These are phyloP conservation scores for Penicillium concentricum DNA, from an alignment of 2,329 filamentous ascomycete genomes.

Conservation along the genomic window DNA sequence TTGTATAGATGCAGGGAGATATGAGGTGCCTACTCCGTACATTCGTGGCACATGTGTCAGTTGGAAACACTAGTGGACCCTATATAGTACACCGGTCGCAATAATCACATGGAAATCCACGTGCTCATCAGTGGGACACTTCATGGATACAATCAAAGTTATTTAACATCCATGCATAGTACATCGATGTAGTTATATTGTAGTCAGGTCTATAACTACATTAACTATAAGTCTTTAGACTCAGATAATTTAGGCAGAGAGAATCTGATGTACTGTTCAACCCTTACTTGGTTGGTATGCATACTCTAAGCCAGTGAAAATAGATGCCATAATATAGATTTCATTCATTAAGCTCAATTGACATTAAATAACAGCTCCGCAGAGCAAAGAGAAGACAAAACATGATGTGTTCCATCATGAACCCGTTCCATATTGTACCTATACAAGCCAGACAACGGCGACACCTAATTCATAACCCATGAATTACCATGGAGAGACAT, in stretches of 20 bases:
- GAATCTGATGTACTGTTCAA: neutral
- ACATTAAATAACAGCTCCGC: conserved; percentile 18
- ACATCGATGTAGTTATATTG: neutral
- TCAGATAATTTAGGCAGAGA: neutral
- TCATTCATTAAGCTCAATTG: conserved; percentile 9
- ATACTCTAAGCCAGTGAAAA: neutral
- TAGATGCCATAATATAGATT: neutral
- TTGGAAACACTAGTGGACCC: neutral
- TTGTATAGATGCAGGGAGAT: neutral
- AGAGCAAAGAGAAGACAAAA: conserved; percentile 4
- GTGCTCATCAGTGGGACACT: neutral
- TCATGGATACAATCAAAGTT: neutral
- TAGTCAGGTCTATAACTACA: neutral
- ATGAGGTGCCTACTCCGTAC: neutral
- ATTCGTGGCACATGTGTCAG: neutral
- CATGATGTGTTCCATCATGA: conserved; percentile 4
- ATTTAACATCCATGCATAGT: neutral
- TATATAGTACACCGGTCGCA: neutral
- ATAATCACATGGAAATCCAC: conserved; percentile 17
- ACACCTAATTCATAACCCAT: conserved; percentile 17
- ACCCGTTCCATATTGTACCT: conserved; percentile 19
- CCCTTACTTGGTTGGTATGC: neutral
- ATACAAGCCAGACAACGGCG: conserved; percentile 13
- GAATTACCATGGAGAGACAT: conserved; percentile 1
- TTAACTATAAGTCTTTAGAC: neutral